Base-by-base conservation (phyloP, 257 asterid species). In the Solanum microdontum region DNA sequence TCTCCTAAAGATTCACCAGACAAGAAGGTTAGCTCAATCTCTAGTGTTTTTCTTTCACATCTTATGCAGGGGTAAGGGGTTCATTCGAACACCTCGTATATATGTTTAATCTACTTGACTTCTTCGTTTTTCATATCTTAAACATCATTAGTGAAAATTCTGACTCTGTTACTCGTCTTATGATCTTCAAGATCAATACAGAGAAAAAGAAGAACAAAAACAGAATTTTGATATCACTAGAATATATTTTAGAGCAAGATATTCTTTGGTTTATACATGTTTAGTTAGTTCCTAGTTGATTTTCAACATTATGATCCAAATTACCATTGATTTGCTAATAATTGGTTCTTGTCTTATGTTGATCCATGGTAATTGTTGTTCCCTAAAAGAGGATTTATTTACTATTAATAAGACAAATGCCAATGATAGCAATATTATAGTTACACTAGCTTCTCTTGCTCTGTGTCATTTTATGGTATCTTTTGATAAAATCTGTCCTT, bases 1-100 rank as follows among this genome's bases (percentile, higher is more conserved):
- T 91, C 97, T 80, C 90, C 98, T 37, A 91, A 72, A 87, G 95
- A 92, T 14, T 79, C 91, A 33, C 93, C 93, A 5, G 96, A 93
- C 51, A 92, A 92, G 91, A 96, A 95, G 99, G 99, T 96, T 34
- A 88, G 85, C 30, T 68, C 74, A 68, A 2, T 55, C 21, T 17
- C 14, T 48, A 8, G 13, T 69, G 32, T 69, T 37, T n/a, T 69
- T 28, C 13, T 39, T 39, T 7, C 4, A 39, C 62, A n/a, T 64
- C 73, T 64, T 64, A 11, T n/a, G 33, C 72, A 64, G 8, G 32
- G 17, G 33, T 0, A 60, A 21, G 69, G 28, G 69, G 55, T 45
- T 45, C n/a, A 51, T 51, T 17, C n/a, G 4, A 51, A 51, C 62
- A 17, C n/a, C 62, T 17, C 4, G 74, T 68, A 11, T 12, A 12